Evolutionary conservation across 495 filamentous ascomycete species (phyloP).

Genomic region (Penicillium odoratum): DNA sequence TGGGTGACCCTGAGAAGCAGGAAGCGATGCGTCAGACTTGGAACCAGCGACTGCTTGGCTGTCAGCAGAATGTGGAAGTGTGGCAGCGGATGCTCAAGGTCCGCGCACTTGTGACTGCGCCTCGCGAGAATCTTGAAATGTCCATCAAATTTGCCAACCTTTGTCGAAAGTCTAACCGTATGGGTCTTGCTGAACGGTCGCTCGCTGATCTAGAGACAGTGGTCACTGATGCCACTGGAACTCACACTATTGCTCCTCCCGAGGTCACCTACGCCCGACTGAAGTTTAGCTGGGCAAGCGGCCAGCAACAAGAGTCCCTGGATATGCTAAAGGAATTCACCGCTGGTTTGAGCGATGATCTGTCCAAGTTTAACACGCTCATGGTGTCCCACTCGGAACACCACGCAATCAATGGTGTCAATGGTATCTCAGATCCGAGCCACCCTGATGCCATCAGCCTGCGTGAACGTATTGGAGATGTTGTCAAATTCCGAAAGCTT

Average conservation of each 20-base stretch:
- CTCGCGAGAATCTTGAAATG: slow-evolving; percentile 94
- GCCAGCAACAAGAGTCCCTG: slow-evolving; percentile 70
- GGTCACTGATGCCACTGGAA: slow-evolving; percentile 53
- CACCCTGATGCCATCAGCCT: slow-evolving; percentile 38
- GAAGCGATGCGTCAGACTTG: slow-evolving; percentile 89
- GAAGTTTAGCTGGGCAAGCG: slow-evolving; percentile 90
- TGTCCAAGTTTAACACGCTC: slow-evolving; percentile 60
- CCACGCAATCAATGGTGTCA: slow-evolving; percentile 57
- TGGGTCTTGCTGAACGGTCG: slow-evolving; percentile 96
- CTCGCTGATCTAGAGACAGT: slow-evolving; percentile 76
- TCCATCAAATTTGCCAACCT: slow-evolving; percentile 99
- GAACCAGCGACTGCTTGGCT: slow-evolving; percentile 91
- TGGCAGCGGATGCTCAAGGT: slow-evolving; percentile 99
- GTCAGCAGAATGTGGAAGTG: slow-evolving; percentile 95
- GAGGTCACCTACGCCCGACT: slow-evolving; percentile 88
- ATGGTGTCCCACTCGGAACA: slow-evolving; percentile 44
- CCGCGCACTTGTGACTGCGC: slow-evolving; percentile 83
- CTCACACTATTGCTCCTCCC: slow-evolving; percentile 57
- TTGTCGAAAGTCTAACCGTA: slow-evolving; percentile 91
- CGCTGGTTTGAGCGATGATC: slow-evolving; percentile 68
- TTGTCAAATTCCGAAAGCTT: slow-evolving; percentile 59
- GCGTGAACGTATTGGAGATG: slow-evolving; percentile 45
- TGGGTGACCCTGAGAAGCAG: slow-evolving; percentile 75
- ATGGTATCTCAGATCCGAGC: slow-evolving; percentile 54
- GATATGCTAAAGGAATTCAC: slow-evolving; percentile 82